Percentiles rank a stretch among this genome's conserved stretches.
These are phyloP conservation scores for Fusarium annulatum DNA, from an alignment of 2,329 filamentous ascomycete genomes.

Conservation along the genomic window DNA sequence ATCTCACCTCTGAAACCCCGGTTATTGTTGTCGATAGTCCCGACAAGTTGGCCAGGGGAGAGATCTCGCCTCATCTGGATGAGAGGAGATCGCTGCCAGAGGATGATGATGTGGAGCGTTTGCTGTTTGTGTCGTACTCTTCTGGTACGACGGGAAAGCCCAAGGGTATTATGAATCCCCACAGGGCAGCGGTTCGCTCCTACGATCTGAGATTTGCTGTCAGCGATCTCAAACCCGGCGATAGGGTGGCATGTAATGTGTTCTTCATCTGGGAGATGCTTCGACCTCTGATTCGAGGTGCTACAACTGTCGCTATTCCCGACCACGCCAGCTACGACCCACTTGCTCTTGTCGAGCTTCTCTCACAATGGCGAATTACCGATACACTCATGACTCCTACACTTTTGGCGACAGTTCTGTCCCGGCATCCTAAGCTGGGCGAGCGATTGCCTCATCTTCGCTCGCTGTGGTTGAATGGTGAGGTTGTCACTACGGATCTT, in stretches of 20 bases:
- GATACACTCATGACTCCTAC: conserved; percentile 89
- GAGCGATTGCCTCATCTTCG: conserved; percentile 72
- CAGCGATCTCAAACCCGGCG: conserved; percentile 75
- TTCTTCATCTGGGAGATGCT: conserved; percentile 90
- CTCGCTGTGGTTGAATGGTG: conserved; percentile 83
- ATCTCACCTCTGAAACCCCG: conserved; percentile 72
- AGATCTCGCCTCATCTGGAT: conserved; percentile 48
- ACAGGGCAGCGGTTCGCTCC: conserved; percentile 77
- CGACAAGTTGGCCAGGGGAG: conserved; percentile 43
- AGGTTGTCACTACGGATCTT: conserved; percentile 83
- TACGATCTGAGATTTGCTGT: conserved; percentile 78
- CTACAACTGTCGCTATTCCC: conserved; percentile 79
- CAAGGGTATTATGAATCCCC: conserved; percentile 86
- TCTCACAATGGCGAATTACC: conserved; percentile 73
- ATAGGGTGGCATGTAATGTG: conserved; percentile 87
- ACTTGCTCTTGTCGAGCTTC: conserved; percentile 75
- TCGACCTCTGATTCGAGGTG: conserved; percentile 79
- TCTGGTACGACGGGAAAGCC: conserved; percentile 81
- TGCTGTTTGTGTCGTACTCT: conserved; percentile 85
- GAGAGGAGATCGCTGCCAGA: conserved; percentile 64
- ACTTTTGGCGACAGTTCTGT: conserved; percentile 77
- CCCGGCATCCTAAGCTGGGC: conserved; percentile 74
- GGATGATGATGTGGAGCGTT: conserved; percentile 76
- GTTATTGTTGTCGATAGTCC: conserved; percentile 72
- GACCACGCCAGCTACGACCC: conserved; percentile 84